A percentile compares a stretch with the other conserved stretches of the same genome.
phyloP scores from a whole-genome alignment of 2,329 filamentous ascomycete genomes.

The Beauveria brongniartii region DNA sequence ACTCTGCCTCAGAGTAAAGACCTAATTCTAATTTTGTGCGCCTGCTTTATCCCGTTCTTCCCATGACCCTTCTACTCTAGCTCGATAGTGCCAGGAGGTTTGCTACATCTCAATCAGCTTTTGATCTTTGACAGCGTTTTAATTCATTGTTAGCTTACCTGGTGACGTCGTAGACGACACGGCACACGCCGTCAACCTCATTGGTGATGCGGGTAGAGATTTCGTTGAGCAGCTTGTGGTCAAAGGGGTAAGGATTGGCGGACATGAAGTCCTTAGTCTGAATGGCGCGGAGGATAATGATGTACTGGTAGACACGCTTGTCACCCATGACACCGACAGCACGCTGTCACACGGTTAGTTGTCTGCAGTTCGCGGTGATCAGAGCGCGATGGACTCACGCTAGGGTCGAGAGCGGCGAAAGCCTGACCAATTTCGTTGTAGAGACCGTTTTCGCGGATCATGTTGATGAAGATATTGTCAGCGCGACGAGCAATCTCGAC shows the following conservation, averaged over 20 bases:
- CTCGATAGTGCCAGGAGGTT: constrained; percentile 66
- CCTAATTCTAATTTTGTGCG: neutral
- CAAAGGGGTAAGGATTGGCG: constrained; percentile 60
- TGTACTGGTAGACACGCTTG: constrained; percentile 43
- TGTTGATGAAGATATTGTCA: constrained; percentile 69
- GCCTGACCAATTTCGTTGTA: constrained; percentile 48
- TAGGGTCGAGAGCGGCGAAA: constrained; percentile 12
- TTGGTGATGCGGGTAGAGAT: constrained; percentile 61
- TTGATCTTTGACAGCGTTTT: neutral
- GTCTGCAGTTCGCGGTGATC: neutral
- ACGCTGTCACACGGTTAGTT: constrained; percentile 21
- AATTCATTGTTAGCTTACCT: constrained; percentile 29
- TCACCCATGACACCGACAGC: constrained; percentile 47
- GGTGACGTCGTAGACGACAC: constrained; percentile 60
- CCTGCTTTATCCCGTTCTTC: neutral
- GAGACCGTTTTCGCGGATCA: constrained; percentile 63
- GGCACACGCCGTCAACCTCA: constrained; percentile 57
- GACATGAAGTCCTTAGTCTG: constrained; percentile 54
- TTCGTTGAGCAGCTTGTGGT: constrained; percentile 54
- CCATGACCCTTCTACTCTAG: constrained; percentile 47
- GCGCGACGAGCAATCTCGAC: constrained; percentile 73
- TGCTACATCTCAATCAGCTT: constrained; percentile 28
- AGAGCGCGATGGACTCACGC: constrained; percentile 1
- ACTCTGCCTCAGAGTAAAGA: neutral
- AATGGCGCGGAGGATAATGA: constrained; percentile 35